phyloP scores from a whole-genome alignment of 2,329 filamentous ascomycete species.

The Penicillium sclerotiorum region DNA sequence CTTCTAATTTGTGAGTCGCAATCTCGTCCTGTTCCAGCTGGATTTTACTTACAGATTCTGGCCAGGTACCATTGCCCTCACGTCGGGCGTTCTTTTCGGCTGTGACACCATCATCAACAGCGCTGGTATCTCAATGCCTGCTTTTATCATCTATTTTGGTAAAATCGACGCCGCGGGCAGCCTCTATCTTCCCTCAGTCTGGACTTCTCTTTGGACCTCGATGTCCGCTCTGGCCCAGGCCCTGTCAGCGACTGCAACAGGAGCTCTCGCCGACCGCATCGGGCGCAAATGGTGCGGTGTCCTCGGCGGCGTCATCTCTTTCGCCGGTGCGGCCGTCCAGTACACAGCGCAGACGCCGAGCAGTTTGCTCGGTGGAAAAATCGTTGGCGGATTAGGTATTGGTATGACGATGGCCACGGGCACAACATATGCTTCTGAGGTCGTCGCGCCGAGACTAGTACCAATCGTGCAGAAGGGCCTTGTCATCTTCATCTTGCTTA shows the following conservation, averaged over 20 bases:
- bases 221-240: conserved; percentile 25
- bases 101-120: conserved; percentile 12
- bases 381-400: conserved; percentile 18
- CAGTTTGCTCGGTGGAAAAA: conserved; percentile 22
- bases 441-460: conserved; percentile 14
- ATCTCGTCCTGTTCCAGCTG: background rate
- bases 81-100: conserved; percentile 6
- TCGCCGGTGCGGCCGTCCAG: conserved; percentile 17
- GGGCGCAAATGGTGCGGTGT: conserved; percentile 39
- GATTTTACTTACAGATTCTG: background rate
- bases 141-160: conserved; percentile 13
- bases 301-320: conserved; percentile 26
- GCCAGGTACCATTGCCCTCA: conserved; percentile 8
- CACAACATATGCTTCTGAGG: conserved; percentile 23
- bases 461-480: conserved; percentile 13
- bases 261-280: conserved; percentile 37
- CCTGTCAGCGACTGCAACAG: conserved; percentile 26
- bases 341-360: conserved; percentile 16
- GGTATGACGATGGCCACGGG: conserved; percentile 21
- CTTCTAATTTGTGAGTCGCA: background rate
- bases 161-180: conserved; percentile 2
- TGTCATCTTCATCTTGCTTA: conserved; percentile 21
- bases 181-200: conserved; percentile 21
- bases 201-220: conserved; percentile 25
- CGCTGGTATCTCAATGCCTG: conserved; percentile 13